These are phyloP conservation scores for Gleditsia sinensis DNA, from an alignment of 306 rosid species.

Conservation along the genomic window DNA sequence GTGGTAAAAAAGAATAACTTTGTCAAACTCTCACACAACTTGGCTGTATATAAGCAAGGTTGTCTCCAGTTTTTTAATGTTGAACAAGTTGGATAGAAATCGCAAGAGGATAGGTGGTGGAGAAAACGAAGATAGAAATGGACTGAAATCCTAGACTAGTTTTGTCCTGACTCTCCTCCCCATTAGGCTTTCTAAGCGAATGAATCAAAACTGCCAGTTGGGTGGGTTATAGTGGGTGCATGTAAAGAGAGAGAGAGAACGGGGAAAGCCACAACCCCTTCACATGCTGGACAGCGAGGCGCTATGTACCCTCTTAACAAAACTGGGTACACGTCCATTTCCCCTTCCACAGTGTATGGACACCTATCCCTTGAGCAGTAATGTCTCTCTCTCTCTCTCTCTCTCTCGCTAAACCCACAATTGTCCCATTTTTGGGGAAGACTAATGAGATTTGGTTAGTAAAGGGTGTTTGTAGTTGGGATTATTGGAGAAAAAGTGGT, in stretches of 20 bases:
- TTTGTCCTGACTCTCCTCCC: slow-evolving; percentile 58
- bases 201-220: slow-evolving; percentile 36
- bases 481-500: slow-evolving; percentile 35
- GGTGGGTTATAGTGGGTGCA: slow-evolving; percentile 39
- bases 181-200: slow-evolving; percentile 37
- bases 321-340: slow-evolving; percentile 67
- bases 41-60: slow-evolving; percentile 35
- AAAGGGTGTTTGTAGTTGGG: slow-evolving; percentile 28
- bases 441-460: slow-evolving; percentile 34
- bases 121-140: slow-evolving; percentile 46
- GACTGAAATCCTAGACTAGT: slow-evolving; percentile 52
- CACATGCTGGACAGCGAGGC: slow-evolving; percentile 96
- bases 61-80: slow-evolving; percentile 27
- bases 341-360: slow-evolving; percentile 55
- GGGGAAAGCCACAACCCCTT: slow-evolving; percentile 39
- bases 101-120: slow-evolving; percentile 34
- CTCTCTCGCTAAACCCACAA: slow-evolving; percentile 20
- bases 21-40: neutral
- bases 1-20: slow-evolving; percentile 23
- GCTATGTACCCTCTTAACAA: slow-evolving; percentile 58
- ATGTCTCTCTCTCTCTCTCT: slow-evolving; percentile 28
- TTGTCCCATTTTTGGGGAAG: slow-evolving; percentile 21
- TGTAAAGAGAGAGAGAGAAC: slow-evolving; percentile 40
- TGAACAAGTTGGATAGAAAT: slow-evolving; percentile 38
- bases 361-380: slow-evolving; percentile 51